Percentiles rank a stretch among this genome's conserved stretches.
These are phyloP conservation scores for Scutellaria galericulata DNA, from an alignment of 257 asterid genomes.

Conservation along the genomic window DNA sequence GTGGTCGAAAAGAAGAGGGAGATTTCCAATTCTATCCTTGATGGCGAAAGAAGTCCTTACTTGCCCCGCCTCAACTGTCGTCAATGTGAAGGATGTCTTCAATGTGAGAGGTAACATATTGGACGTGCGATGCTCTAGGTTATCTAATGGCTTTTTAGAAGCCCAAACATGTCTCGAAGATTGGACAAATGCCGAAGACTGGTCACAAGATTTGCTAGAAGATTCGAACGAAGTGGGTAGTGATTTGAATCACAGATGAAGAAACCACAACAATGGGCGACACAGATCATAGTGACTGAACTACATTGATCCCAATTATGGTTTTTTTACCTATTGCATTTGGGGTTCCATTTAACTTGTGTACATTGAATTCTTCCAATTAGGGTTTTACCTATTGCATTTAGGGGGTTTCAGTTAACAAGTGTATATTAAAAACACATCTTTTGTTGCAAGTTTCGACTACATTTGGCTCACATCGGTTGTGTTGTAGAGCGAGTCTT, in stretches of 20 bases:
- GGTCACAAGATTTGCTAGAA: neutral
- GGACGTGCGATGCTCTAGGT: neutral
- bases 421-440: no score
- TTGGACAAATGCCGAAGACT: constrained; percentile 8
- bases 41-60: constrained; percentile 24
- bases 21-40: neutral
- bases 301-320: no score
- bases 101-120: neutral
- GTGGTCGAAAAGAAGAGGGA: constrained; percentile 17
- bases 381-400: no score
- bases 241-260: neutral
- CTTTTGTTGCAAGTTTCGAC: neutral
- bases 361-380: no score
- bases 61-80: constrained; percentile 4
- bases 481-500: constrained; percentile 89
- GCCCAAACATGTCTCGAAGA: constrained; percentile 1
- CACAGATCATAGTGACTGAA: no score
- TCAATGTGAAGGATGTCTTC: constrained; percentile 1
- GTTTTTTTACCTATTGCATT: no score
- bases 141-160: neutral
- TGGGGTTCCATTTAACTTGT: no score
- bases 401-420: no score
- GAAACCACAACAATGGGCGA: neutral
- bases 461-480: constrained; percentile 64
- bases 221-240: no score